Percentiles rank a stretch among this genome's conserved stretches.
These are phyloP conservation scores for Penstemon newberryi DNA, from an alignment of 257 asterid genomes.

Conservation along the genomic window DNA sequence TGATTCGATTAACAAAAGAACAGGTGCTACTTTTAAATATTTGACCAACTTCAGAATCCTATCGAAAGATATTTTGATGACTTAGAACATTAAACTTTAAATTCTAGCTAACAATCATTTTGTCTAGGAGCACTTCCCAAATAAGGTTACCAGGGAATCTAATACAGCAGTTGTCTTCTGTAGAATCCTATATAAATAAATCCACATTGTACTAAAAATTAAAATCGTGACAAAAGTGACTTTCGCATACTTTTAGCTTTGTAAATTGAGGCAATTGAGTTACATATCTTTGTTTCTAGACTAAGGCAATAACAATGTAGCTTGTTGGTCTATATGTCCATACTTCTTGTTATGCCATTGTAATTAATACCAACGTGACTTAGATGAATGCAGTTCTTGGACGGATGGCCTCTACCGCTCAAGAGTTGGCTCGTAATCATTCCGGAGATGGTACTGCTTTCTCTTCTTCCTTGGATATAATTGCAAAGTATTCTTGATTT, in stretches of 20 bases:
- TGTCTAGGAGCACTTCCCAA: conserved; percentile 9
- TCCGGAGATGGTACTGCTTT: conserved; percentile 83
- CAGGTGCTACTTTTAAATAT: background rate
- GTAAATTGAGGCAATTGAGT: conserved; percentile 16
- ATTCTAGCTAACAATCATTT: background rate
- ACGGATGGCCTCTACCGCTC: conserved; percentile 86
- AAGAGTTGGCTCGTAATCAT: conserved; percentile 91
- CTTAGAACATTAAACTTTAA: background rate
- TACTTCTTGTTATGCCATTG: conserved; percentile 6
- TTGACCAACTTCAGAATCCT: background rate
- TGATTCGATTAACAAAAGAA: conserved; percentile 6
- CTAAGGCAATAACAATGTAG: background rate
- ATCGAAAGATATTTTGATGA: conserved; percentile 7
- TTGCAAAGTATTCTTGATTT: conserved; percentile 9
- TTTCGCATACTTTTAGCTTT: conserved; percentile 6
- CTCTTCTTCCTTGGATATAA: conserved; percentile 23
- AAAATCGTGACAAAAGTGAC: background rate
- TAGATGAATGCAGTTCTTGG: conserved; percentile 95
- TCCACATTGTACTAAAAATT: conserved; percentile 1
- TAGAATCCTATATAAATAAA: conserved; percentile 17
- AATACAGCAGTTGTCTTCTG: background rate
- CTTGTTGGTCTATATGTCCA: background rate
- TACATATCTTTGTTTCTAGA: conserved; percentile 20
- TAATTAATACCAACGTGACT: conserved; percentile 28
- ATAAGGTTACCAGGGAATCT: conserved; percentile 15